Percentiles rank a stretch among this genome's conserved stretches.
phyloP scores from a whole-genome alignment of 139 green algal species.

The Chlorella sp. region DNA sequence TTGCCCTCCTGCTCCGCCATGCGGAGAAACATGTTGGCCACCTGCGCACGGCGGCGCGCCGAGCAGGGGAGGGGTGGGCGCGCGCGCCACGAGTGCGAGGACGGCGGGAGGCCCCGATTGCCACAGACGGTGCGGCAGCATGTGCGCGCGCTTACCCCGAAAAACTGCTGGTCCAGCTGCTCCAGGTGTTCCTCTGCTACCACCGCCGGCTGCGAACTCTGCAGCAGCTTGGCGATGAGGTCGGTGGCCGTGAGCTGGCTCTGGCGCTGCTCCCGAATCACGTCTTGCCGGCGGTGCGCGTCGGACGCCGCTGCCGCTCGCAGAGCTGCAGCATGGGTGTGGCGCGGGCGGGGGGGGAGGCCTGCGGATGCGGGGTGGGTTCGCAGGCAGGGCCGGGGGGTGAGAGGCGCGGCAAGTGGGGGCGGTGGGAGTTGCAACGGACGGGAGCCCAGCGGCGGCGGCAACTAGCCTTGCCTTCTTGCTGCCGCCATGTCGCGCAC shows the following conservation, averaged over 20 bases:
- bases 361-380: no score
- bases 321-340: no score
- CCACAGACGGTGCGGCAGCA: no score
- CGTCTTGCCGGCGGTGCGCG: background rate
- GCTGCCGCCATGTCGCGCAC: no score
- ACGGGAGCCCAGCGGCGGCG: no score
- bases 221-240: constrained; percentile 39
- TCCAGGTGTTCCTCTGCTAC: constrained; percentile 32
- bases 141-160: background rate
- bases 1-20: constrained; percentile 57
- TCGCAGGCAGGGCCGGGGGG: no score
- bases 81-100: background rate
- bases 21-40: constrained; percentile 1
- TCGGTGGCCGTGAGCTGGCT: constrained; percentile 28
- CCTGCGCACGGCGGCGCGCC: background rate
- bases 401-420: no score
- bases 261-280: background rate
- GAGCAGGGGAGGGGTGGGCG: background rate
- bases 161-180: constrained; percentile 56
- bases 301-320: background rate
- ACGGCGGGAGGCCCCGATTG: no score
- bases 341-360: no score
- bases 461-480: no score
- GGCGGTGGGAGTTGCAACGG: no score
- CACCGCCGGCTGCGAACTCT: constrained; percentile 1